Evolutionary conservation across 129 eudicot genomes (phyloP), one percentile per base, ranked within the genome.

Genomic region (Saussurea involucrata): DNA sequence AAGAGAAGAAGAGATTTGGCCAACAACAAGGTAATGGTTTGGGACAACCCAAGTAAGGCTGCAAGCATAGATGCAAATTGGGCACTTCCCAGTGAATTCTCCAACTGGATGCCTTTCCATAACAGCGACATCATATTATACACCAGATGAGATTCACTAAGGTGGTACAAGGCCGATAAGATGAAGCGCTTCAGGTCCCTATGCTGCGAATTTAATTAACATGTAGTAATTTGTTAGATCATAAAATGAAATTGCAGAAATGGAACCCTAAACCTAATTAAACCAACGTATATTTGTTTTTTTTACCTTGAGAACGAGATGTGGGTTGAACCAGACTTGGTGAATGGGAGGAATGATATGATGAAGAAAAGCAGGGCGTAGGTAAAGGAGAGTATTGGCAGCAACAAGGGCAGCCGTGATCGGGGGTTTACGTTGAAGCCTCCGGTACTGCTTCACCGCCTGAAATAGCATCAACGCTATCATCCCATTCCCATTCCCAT

Each of bases 101-200:
- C 97, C 86, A 95, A 68, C 76, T 89, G 96, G 81, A 91, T 80
- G 13, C 98, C 98, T 69, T 95, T 95, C 98, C 98, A 95, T 72
- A 91, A 72, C 36, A 95, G 97, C 28, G 98, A 95, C 72, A 95
- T 69, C 98, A 95, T 95, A 78, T 95, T 95, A 87, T 83, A 95
- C 27, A 86, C 88, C 18, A 95, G 88, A 83, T 95, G 98, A 36
- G 97, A 44, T 42, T 95, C 98, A 34, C 76, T 84, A 24, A 89
- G 78, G 81, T 95, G 98, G 67, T 95, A 95, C 76, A 91, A 91
- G 18, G 97, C 87, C 17, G 98, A 95, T 80, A 95, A 78, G 75
- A 95, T 75, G 28, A 89, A 84, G 5, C 98, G 97, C 77, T 89
- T 91, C 28, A 95, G 79, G 71, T 95, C 94, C 82, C 80, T 80